These are phyloP conservation scores for Penicilliopsis zonata DNA, from an alignment of 495 filamentous ascomycete species.

Conservation along the genomic window DNA sequence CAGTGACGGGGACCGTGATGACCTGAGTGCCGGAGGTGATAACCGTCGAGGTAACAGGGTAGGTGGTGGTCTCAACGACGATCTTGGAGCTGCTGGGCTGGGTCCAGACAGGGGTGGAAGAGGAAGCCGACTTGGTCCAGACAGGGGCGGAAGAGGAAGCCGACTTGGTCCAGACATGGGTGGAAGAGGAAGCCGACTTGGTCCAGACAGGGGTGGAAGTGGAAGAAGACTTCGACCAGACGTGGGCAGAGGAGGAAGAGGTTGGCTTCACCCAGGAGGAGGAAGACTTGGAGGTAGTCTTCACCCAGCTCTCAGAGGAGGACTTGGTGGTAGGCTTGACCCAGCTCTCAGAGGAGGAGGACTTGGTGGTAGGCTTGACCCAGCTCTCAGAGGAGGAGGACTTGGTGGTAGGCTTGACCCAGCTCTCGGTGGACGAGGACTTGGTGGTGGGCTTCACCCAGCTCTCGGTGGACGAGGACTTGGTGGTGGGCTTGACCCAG, in stretches of 20 bases:
- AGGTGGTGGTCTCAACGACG: constrained; percentile 23
- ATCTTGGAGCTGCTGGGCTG: not conserved
- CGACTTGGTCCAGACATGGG: constrained; percentile 15
- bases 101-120: constrained; percentile 15
- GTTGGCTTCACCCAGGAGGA: constrained; percentile 8
- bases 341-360: not conserved
- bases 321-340: not conserved
- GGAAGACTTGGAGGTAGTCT: constrained; percentile 2
- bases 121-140: not conserved
- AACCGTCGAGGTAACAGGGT: constrained; percentile 1
- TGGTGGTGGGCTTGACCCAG: constrained; percentile 3
- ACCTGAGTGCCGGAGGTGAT: not conserved
- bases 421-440: no score
- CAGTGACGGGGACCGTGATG: not conserved
- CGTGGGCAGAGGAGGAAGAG: not conserved
- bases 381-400: not conserved
- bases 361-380: not conserved
- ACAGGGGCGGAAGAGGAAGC: not conserved
- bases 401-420: constrained; percentile 5
- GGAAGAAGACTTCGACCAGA: not conserved
- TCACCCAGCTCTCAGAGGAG: constrained; percentile 1
- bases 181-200: not conserved
- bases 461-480: constrained; percentile 3
- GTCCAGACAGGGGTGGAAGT: not conserved
- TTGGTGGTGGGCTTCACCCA: constrained; percentile 6